Evolutionary conservation across 345 rosid species (phyloP), one percentile per base, ranked within the genome.

Genomic region (Anastatica hierochuntica): DNA sequence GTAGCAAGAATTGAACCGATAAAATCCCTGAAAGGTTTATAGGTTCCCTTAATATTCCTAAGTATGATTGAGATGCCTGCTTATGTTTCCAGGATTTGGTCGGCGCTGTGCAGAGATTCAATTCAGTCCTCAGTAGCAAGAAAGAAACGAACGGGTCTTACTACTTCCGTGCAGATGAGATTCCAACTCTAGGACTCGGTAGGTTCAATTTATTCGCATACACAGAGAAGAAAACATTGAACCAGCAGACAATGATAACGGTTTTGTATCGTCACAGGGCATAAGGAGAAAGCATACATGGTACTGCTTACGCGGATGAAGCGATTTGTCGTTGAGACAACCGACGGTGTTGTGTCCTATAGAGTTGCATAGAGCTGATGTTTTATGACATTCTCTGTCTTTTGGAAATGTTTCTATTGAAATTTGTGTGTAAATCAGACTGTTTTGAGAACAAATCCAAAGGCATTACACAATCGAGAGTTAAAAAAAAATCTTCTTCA

Each of bases 101-200:
- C 19, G 58, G 62, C 46, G 95, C 96, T 33, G 80, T 77, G 44
- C 77, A 79, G 68, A 86, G 82, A 74, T 77, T 84, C 47, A 86
- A 82, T 71, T 58, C 66, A 10, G 62, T 64, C 65, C 76, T 86
- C 56, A 61, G 71, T 51, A 49, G 59, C 67, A 83, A 77, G 73
- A 74, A 61, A 35, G 60, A 66, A 35, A 42, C 58, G 26, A 62
- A 66, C 27, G 84, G 76, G 55, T 53, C 20, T 10, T 62, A 35
- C 55, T 71, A 74, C 64, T 72, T 86, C 70, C 70, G 56, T 4
- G 84, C 77, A 51, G 84, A 85, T 14, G 97, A 86, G 67, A 79
- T 90, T 36, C 67, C 72, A 17, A 74, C 85, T 7, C 51, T 90
- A 64, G 77, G 65, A 35, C 70, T 86, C 39, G 95, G 95, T 86